phyloP scores from a whole-genome alignment of 257 asterid genomes.

The Catharanthus roseus region DNA sequence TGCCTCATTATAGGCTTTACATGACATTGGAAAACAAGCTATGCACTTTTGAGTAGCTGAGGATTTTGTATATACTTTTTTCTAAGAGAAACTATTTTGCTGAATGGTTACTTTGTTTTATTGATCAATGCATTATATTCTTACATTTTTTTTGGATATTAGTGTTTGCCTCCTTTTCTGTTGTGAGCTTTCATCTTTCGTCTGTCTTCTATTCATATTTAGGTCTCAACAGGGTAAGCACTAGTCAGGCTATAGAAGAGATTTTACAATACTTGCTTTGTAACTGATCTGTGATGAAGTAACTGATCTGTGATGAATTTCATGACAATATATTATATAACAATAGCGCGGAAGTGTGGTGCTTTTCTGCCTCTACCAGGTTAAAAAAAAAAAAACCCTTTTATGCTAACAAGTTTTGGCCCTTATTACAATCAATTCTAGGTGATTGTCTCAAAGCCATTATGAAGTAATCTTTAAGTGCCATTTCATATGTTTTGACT shows the following conservation, averaged over 20 bases:
- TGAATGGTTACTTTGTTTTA: not conserved
- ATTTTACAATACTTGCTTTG: not conserved
- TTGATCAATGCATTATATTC: no score
- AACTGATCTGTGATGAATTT: not conserved
- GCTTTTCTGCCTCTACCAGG: not conserved
- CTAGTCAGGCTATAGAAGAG: not conserved
- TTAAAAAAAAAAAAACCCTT: not conserved
- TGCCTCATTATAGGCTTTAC: no score
- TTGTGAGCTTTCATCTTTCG: not conserved
- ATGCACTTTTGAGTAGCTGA: conserved; percentile 2
- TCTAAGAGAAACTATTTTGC: not conserved
- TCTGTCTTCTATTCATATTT: no score
- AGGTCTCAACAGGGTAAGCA: not conserved
- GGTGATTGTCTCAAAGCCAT: not conserved
- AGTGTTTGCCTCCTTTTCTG: not conserved
- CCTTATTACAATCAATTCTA: not conserved
- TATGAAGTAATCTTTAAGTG: not conserved
- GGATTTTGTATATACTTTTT: conserved; percentile 6
- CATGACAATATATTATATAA: not conserved
- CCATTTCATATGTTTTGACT: not conserved
- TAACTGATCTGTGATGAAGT: not conserved
- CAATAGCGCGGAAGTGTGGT: not conserved
- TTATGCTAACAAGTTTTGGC: not conserved
- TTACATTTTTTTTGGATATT: not conserved
- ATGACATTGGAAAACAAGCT: not conserved